A percentile compares a stretch with the other conserved stretches of the same genome.
phyloP scores from a whole-genome alignment of 192 early-diverging fungal genomes.

The Coemansia biformis region DNA sequence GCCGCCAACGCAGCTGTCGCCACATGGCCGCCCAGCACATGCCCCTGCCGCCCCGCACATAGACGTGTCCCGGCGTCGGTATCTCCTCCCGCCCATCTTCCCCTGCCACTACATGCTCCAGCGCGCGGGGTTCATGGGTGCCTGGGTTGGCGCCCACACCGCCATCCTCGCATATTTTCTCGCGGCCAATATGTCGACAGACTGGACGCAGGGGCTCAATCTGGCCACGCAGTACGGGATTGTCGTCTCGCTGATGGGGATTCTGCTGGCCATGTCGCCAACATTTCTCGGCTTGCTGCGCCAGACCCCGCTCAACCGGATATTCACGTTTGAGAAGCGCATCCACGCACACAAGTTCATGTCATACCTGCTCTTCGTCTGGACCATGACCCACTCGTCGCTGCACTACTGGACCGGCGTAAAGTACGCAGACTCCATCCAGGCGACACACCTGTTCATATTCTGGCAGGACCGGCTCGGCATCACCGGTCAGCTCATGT shows the following conservation, averaged over 20 bases:
- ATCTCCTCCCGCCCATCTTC: conserved; percentile 40
- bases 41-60: conserved; percentile 12
- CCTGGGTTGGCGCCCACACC: conserved; percentile 34
- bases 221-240: conserved; percentile 44
- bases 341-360: conserved; percentile 70
- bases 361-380: conserved; percentile 62
- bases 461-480: conserved; percentile 51
- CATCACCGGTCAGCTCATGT: conserved; percentile 70
- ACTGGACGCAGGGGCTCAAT: conserved; percentile 46
- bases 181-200: conserved; percentile 10
- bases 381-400: conserved; percentile 59
- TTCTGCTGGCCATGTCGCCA: conserved; percentile 60
- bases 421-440: conserved; percentile 26
- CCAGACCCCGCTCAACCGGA: conserved; percentile 52
- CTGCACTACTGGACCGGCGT: conserved; percentile 47
- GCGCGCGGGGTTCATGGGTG: conserved; percentile 44
- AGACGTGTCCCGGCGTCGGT: conserved; percentile 25
- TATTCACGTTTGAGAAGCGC: conserved; percentile 68
- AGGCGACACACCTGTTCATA: conserved; percentile 18
- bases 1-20: too few species aligned
- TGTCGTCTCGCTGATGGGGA: conserved; percentile 47
- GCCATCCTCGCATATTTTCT: conserved; percentile 40
- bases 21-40: too few species aligned
- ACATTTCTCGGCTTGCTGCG: conserved; percentile 61
- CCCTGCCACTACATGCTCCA: conserved; percentile 51